Percentiles rank a stretch among this genome's conserved stretches.
Conservation (phyloP, 1,284 basidiomycete species). For the Lignosus rhinocerotis region DNA sequence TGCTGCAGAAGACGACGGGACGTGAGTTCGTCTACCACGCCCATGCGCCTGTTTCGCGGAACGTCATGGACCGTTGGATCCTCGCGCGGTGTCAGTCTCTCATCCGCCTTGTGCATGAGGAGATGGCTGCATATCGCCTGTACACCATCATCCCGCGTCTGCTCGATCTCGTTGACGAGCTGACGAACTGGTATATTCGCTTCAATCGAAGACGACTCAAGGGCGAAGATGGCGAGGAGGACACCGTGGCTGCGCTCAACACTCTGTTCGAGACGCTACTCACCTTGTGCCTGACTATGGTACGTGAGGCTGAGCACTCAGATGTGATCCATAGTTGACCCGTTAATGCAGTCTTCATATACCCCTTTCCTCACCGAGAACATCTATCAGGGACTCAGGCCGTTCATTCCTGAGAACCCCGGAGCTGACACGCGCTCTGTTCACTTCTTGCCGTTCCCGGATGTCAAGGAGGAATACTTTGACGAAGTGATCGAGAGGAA, state of each 20-base stretch:
- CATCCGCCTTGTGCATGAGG: slow-evolving; percentile 87
- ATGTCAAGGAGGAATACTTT: slow-evolving; percentile 93
- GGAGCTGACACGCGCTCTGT: slow-evolving; percentile 85
- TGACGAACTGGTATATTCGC: slow-evolving; percentile 99
- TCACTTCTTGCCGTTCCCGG: slow-evolving; percentile 95
- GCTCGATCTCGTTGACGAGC: slow-evolving; percentile 90
- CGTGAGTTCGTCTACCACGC: slow-evolving; percentile 87
- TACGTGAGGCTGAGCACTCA: slow-evolving; percentile 35
- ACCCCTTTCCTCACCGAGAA: slow-evolving; percentile 98
- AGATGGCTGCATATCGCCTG: slow-evolving; percentile 98
- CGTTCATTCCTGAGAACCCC: slow-evolving; percentile 80
- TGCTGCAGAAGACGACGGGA: slow-evolving; percentile 84
- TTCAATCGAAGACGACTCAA: slow-evolving; percentile 97
- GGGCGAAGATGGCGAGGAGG: slow-evolving; percentile 91
- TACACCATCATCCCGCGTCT: slow-evolving; percentile 98
- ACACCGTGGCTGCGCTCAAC: slow-evolving; percentile 89
- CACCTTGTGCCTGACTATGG: slow-evolving; percentile 94
- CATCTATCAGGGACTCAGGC: slow-evolving; percentile 89
- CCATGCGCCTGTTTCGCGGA: slow-evolving; percentile 81
- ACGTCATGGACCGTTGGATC: slow-evolving; percentile 99
- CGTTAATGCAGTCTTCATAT: slow-evolving; percentile 79
- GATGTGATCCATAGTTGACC: too few relatives aligned
- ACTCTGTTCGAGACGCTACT: slow-evolving; percentile 95
- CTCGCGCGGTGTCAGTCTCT: slow-evolving; percentile 96
- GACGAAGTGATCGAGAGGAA: slow-evolving; percentile 95